Conservation (phyloP, 2,329 filamentous ascomycete genomes). For the Diaporthe citriasiana region DNA sequence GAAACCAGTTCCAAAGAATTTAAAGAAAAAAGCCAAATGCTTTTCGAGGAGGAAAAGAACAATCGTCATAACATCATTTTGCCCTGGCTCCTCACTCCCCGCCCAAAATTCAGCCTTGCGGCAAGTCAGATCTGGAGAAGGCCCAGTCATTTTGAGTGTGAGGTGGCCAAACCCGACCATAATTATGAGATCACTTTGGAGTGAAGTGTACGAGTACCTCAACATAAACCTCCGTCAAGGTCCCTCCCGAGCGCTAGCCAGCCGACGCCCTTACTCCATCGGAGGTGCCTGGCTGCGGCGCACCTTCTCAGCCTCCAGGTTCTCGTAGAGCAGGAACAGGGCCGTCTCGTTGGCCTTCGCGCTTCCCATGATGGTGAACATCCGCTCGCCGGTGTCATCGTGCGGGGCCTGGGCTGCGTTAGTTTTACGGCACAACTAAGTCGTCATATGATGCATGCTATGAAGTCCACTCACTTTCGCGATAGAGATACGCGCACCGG, state of each 20-base stretch:
- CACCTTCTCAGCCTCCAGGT: slow-evolving; percentile 99
- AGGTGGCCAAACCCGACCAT: slow-evolving; percentile 66
- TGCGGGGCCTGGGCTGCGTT: slow-evolving; percentile 77
- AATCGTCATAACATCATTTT: slow-evolving; percentile 60
- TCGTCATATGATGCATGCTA: too few relatives aligned
- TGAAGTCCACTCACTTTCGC: slow-evolving; percentile 75
- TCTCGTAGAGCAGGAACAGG: slow-evolving; percentile 96
- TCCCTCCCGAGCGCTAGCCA: slow-evolving; percentile 40
- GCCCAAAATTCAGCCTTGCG: slow-evolving; percentile 71
- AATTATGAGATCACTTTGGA: slow-evolving; percentile 54
- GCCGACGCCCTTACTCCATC: slow-evolving; percentile 59
- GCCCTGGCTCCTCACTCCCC: slow-evolving; percentile 57
- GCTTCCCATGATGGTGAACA: slow-evolving; percentile 99
- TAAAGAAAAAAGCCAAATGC: slow-evolving; percentile 50
- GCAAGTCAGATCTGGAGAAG: slow-evolving; percentile 73
- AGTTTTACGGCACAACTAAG: slow-evolving; percentile 5
- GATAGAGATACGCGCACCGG: slow-evolving; percentile 96
- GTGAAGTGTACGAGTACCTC: slow-evolving; percentile 44
- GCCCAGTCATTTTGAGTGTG: slow-evolving; percentile 53
- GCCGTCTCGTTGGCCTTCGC: slow-evolving; percentile 95
- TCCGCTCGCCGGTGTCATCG: slow-evolving; percentile 96
- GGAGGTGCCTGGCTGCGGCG: slow-evolving; percentile 85
- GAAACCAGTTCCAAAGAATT: slow-evolving; percentile 52
- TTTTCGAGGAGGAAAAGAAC: slow-evolving; percentile 49
- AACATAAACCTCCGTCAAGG: slow-evolving; percentile 40